Evolutionary conservation across 2,329 filamentous ascomycete species (phyloP).

Genomic region (Coleophoma eucalyptorum): DNA sequence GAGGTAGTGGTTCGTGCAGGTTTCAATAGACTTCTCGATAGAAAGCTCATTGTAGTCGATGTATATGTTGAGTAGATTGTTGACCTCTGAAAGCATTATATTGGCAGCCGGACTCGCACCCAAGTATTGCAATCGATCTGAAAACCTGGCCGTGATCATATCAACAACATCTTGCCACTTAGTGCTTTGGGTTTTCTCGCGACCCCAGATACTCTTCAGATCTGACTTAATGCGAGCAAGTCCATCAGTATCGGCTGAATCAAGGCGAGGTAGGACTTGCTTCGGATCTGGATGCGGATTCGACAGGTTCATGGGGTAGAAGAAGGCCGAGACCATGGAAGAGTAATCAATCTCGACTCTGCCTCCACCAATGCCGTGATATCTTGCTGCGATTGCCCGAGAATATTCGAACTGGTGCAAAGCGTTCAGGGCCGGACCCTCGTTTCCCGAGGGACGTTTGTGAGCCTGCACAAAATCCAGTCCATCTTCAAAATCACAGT

Average conservation of each 20-base stretch:
- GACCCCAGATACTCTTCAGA: constrained; percentile 36
- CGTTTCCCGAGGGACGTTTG: constrained; percentile 8
- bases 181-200: constrained; percentile 16
- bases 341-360: constrained; percentile 12
- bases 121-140: constrained; percentile 5
- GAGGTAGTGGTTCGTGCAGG: constrained; percentile 44
- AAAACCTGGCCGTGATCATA: constrained; percentile 3
- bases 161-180: constrained; percentile 7
- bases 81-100: constrained; percentile 31
- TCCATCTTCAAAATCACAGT: constrained; percentile 53
- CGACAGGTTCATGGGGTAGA: constrained; percentile 9
- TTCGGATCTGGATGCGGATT: constrained; percentile 1
- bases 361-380: constrained; percentile 34
- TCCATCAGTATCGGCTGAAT: constrained; percentile 23
- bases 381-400: constrained; percentile 17
- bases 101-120: not conserved
- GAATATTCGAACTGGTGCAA: constrained; percentile 27
- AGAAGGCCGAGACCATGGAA: constrained; percentile 8
- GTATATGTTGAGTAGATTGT: constrained; percentile 34
- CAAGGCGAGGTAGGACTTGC: constrained; percentile 6
- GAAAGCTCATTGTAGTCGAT: constrained; percentile 34
- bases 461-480: constrained; percentile 18
- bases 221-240: constrained; percentile 36
- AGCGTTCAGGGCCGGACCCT: not conserved
- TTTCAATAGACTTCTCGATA: constrained; percentile 34